phyloP scores from a whole-genome alignment of 2,329 filamentous ascomycete species.

The Cytospora piceicola region DNA sequence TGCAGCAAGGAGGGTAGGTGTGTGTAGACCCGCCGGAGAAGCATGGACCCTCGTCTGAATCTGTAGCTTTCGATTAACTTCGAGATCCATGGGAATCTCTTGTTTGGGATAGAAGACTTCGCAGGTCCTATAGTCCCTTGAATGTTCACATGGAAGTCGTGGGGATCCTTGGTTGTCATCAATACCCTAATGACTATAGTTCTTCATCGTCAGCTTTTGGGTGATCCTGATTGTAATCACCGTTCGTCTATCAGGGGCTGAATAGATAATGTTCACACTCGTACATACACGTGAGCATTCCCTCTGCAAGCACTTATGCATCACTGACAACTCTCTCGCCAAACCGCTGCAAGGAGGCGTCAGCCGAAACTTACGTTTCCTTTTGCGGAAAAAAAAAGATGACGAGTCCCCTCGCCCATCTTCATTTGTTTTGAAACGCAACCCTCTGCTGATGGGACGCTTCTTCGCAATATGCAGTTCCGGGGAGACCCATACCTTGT shows the following conservation, averaged over 20 bases:
- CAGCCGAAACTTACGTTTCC: constrained; percentile 1
- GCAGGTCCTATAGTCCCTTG: too few relatives aligned
- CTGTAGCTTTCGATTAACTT: not conserved
- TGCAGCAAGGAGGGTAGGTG: constrained; percentile 6
- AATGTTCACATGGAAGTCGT: too few relatives aligned
- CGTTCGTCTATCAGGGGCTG: not conserved
- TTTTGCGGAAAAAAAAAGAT: constrained; percentile 6
- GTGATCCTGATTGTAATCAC: not conserved
- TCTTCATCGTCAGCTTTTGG: not conserved
- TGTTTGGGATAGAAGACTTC: not conserved
- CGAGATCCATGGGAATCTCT: not conserved
- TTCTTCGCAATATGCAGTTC: constrained; percentile 2
- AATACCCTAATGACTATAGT: too few relatives aligned
- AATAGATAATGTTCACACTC: not conserved
- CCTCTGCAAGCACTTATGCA: constrained; percentile 1
- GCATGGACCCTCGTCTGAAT: constrained; percentile 4
- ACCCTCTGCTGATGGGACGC: constrained; percentile 9
- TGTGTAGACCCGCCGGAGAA: constrained; percentile 9
- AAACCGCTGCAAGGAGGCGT: not conserved
- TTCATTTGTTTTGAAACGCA: constrained; percentile 28
- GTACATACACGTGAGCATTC: not conserved
- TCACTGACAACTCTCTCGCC: not conserved
- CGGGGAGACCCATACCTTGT: constrained; percentile 11
- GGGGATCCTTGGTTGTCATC: too few relatives aligned
- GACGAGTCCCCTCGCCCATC: constrained; percentile 23